Conservation (phyloP, 352 stramenopile species). For the Bremia lactucae region DNA sequence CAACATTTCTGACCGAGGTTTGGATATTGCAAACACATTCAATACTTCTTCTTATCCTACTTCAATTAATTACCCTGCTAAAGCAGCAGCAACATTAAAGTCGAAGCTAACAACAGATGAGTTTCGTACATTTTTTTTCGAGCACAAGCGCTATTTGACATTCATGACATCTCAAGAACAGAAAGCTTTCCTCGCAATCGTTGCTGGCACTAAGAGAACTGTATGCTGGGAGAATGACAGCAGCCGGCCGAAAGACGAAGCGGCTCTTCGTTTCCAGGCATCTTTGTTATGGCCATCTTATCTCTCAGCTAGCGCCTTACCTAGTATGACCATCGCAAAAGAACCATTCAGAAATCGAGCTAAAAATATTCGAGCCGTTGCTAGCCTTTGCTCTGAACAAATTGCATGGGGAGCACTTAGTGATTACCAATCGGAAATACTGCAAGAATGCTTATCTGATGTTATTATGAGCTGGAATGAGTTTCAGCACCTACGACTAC, state of each 20-base stretch:
- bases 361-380: not conserved
- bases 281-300: constrained; percentile 57
- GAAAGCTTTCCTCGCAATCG: constrained; percentile 38
- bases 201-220: constrained; percentile 39
- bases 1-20: constrained; percentile 7
- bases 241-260: constrained; percentile 51
- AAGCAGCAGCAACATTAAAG: constrained; percentile 7
- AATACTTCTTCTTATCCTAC: constrained; percentile 27
- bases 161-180: constrained; percentile 36
- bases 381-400: constrained; percentile 68
- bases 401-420: constrained; percentile 61
- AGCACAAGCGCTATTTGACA: constrained; percentile 38
- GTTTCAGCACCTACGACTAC: constrained; percentile 48
- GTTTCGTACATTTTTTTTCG: constrained; percentile 40
- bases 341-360: constrained; percentile 1
- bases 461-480: constrained; percentile 51
- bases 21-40: constrained; percentile 48
- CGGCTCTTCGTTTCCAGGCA: constrained; percentile 56
- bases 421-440: constrained; percentile 48
- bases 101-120: constrained; percentile 30
- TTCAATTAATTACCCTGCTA: not conserved
- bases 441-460: constrained; percentile 59
- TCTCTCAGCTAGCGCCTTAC: not conserved
- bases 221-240: constrained; percentile 53
- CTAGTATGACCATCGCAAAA: not conserved